Evolutionary conservation across 2,329 filamentous ascomycete genomes (phyloP).

Genomic region (Metarhizium album): DNA sequence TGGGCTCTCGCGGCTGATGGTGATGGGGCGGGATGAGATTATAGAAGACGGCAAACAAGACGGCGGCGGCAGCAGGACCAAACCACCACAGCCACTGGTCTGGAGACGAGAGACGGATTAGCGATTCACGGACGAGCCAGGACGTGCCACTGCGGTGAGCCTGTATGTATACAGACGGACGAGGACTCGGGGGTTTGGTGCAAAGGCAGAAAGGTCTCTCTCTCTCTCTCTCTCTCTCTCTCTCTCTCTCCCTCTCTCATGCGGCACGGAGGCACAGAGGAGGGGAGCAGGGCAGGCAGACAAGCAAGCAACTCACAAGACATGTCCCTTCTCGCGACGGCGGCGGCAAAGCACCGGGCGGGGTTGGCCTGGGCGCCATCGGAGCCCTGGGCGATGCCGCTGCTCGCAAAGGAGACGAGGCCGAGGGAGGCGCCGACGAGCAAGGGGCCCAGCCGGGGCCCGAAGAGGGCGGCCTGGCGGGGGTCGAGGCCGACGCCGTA

Average conservation of each 20-base stretch:
- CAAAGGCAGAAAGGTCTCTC: too few species aligned
- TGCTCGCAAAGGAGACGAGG: slow-evolving; percentile 24
- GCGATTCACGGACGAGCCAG: too few species aligned
- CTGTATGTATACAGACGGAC: too few species aligned
- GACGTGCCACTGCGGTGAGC: too few species aligned
- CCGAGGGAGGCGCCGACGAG: slow-evolving; percentile 33
- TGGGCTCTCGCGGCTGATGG: neutral
- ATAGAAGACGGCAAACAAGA: slow-evolving; percentile 18
- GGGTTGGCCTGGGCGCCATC: slow-evolving; percentile 33
- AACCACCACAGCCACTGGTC: slow-evolving; percentile 28
- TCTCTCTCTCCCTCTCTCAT: too few species aligned
- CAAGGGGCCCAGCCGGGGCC: slow-evolving; percentile 35
- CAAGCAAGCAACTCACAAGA: slow-evolving; percentile 8
- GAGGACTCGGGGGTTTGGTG: too few species aligned
- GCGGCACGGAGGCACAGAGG: too few species aligned
- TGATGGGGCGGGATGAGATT: slow-evolving; percentile 21
- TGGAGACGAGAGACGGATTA: neutral
- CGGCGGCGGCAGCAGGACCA: slow-evolving; percentile 19
- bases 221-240: too few species aligned
- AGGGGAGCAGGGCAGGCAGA: too few species aligned
- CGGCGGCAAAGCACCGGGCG: slow-evolving; percentile 32
- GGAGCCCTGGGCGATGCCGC: slow-evolving; percentile 28
- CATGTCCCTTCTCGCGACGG: slow-evolving; percentile 23
- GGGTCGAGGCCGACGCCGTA: slow-evolving; percentile 45
- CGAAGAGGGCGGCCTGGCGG: slow-evolving; percentile 36